These are phyloP conservation scores for Kwoniella europaea DNA, from an alignment of 768 basidiomycete species.

Conservation along the genomic window DNA sequence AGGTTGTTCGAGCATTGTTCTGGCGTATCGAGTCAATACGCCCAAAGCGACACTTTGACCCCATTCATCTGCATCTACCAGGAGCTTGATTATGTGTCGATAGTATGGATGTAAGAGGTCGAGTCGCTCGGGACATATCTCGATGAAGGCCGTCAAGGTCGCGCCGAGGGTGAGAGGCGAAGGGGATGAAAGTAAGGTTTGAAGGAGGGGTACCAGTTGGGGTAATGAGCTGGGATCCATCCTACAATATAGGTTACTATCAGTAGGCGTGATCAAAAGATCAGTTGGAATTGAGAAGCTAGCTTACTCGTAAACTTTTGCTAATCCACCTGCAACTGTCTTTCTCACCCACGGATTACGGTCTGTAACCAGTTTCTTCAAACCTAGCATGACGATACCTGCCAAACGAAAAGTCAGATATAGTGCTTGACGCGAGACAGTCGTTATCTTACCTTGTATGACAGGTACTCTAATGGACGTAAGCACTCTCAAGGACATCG, in stretches of 20 bases:
- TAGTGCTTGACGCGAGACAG: not conserved
- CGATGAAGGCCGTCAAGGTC: constrained; percentile 81
- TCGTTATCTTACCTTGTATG: constrained; percentile 62
- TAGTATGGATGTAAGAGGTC: constrained; percentile 90
- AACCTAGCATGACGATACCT: constrained; percentile 66
- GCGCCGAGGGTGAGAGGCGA: constrained; percentile 88
- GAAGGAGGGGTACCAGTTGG: constrained; percentile 63
- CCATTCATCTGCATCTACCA: constrained; percentile 96
- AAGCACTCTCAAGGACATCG: constrained; percentile 92
- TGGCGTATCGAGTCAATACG: constrained; percentile 78
- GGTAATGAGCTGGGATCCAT: constrained; percentile 73
- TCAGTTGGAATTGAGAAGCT: not conserved
- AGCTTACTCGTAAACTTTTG: constrained; percentile 77
- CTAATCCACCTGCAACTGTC: constrained; percentile 85
- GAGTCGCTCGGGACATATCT: constrained; percentile 81
- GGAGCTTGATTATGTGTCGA: constrained; percentile 76
- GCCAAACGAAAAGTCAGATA: not conserved
- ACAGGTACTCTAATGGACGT: constrained; percentile 89
- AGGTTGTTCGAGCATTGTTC: constrained; percentile 72
- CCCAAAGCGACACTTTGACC: constrained; percentile 82
- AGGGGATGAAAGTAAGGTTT: constrained; percentile 65
- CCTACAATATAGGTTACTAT: constrained; percentile 59
- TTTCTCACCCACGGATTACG: constrained; percentile 94
- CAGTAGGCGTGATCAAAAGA: constrained; percentile 9
- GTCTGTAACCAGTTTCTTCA: constrained; percentile 91